A percentile compares a stretch with the other conserved stretches of the same genome.
Conservation (phyloP, 345 rosid genomes). For the Nephelium lappaceum region DNA sequence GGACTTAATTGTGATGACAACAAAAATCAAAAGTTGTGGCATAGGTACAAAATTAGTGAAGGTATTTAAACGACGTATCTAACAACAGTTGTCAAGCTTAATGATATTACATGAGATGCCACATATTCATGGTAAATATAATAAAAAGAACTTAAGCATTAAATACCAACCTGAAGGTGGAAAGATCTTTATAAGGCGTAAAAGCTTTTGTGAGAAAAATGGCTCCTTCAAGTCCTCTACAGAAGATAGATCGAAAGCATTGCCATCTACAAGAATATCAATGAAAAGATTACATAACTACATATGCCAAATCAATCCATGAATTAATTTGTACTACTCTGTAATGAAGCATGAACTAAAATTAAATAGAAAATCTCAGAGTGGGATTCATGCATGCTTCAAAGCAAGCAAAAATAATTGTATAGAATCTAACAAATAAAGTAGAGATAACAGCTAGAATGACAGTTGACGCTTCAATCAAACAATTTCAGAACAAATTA, state of each 20-base stretch:
- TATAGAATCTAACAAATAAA: neutral
- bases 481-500: slow-evolving; percentile 14
- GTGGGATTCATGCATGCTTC: neutral
- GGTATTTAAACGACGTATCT: neutral
- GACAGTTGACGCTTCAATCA: slow-evolving; percentile 1
- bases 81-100: neutral
- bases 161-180: slow-evolving; percentile 75
- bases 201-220: slow-evolving; percentile 76
- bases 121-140: neutral
- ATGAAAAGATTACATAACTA: slow-evolving; percentile 8
- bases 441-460: slow-evolving; percentile 1
- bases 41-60: neutral
- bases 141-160: slow-evolving; percentile 5
- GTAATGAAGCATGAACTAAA: neutral
- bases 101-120: neutral
- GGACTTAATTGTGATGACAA: neutral
- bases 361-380: neutral
- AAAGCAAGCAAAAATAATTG: neutral
- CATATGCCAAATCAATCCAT: neutral
- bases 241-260: slow-evolving; percentile 48
- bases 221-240: slow-evolving; percentile 69
- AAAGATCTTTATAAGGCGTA: slow-evolving; percentile 74
- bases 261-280: slow-evolving; percentile 49
- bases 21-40: neutral
- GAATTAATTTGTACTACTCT: neutral